phyloP scores from a whole-genome alignment of 768 basidiomycete species.

The Amanita exitialis region DNA sequence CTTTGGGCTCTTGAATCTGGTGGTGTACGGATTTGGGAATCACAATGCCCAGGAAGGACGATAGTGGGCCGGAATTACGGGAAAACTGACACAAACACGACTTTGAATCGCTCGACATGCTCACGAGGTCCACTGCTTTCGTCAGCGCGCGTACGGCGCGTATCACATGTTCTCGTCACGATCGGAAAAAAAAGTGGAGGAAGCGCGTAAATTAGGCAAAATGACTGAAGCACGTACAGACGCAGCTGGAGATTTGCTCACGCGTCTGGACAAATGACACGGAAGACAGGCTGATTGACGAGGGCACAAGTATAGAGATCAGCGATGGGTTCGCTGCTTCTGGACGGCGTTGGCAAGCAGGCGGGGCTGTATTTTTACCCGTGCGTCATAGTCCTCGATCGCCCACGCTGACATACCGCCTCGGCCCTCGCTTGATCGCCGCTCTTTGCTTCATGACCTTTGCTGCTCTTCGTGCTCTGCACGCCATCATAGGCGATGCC shows the following conservation, averaged over 20 bases:
- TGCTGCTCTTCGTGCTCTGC: constrained; percentile 50
- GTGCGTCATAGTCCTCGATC: constrained; percentile 4
- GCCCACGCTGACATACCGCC: neutral
- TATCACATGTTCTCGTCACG: neutral
- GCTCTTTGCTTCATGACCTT: constrained; percentile 38
- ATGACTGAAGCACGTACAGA: constrained; percentile 5
- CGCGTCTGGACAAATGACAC: constrained; percentile 13
- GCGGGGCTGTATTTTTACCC: neutral
- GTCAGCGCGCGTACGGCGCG: no score
- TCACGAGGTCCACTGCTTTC: no score
- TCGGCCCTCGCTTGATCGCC: neutral
- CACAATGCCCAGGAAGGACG: no score
- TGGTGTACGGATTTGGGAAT: neutral
- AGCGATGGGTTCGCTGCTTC: constrained; percentile 11
- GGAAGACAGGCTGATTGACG: constrained; percentile 20
- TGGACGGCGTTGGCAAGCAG: neutral
- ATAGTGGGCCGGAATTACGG: no score
- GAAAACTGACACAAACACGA: no score
- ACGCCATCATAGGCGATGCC: constrained; percentile 57
- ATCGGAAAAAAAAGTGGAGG: neutral
- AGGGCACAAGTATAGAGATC: constrained; percentile 18
- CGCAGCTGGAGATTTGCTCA: neutral
- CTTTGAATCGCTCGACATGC: no score
- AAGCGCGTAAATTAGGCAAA: neutral
- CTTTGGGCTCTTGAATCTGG: neutral